A percentile compares a stretch with the other conserved stretches of the same genome.
These are phyloP conservation scores for Myxozyma lipomycoides DNA, from an alignment of 805 yeast genomes.

Conservation along the genomic window DNA sequence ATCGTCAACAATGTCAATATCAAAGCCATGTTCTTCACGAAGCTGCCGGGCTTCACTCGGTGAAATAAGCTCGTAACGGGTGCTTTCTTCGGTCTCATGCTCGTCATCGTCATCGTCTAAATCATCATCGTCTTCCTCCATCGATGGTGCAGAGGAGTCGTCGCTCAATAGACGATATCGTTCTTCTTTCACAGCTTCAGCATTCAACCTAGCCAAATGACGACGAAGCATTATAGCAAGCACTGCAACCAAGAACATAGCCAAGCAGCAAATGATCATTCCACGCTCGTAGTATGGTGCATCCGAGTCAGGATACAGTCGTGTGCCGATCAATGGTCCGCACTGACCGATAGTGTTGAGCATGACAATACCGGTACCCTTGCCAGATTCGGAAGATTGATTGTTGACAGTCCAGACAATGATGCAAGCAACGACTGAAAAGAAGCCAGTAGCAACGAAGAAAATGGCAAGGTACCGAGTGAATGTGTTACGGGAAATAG, in stretches of 20 bases:
- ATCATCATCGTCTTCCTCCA: slow-evolving; percentile 17
- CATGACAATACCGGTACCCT: slow-evolving; percentile 34
- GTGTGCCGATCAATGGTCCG: slow-evolving; percentile 34
- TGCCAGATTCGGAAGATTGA: slow-evolving; percentile 33
- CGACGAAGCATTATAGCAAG: slow-evolving; percentile 24
- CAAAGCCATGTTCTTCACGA: slow-evolving; percentile 26
- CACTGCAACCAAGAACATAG: slow-evolving; percentile 23
- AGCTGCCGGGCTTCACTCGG: slow-evolving; percentile 22
- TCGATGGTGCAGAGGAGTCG: slow-evolving; percentile 6
- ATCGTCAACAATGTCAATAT: slow-evolving; percentile 25
- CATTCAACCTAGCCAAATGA: slow-evolving; percentile 23
- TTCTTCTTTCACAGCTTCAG: slow-evolving; percentile 14
- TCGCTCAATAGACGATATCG: slow-evolving; percentile 12
- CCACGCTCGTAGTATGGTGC: slow-evolving; percentile 29
- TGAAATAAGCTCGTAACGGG: slow-evolving; percentile 24
- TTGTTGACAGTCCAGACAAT: slow-evolving; percentile 34
- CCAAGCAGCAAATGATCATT: slow-evolving; percentile 14
- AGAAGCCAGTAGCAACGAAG: slow-evolving; percentile 32
- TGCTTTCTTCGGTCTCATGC: slow-evolving; percentile 12
- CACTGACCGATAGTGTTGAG: slow-evolving; percentile 34
- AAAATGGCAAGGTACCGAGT: slow-evolving; percentile 34
- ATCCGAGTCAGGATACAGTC: slow-evolving; percentile 31
- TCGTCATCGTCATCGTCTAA: slow-evolving; percentile 19
- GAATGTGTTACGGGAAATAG: slow-evolving; percentile 27
- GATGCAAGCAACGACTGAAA: slow-evolving; percentile 32